phyloP scores from a whole-genome alignment of 1,284 basidiomycete genomes.

The Puccinia hordei region DNA sequence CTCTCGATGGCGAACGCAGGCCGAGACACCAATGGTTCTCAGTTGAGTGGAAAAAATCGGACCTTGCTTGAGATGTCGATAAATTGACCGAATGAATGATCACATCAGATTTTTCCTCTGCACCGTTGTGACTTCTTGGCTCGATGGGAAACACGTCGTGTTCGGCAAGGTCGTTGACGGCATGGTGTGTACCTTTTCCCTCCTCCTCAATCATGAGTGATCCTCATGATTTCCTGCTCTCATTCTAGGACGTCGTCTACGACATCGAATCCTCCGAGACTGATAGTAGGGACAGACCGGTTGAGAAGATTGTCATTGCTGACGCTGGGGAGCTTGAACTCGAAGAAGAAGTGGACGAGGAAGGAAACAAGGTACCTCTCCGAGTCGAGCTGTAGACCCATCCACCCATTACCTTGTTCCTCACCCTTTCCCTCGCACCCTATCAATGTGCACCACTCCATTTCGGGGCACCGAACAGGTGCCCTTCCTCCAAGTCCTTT shows the following conservation, averaged over 20 bases:
- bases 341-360: conserved; percentile 33
- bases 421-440: background rate
- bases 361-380: conserved; percentile 50
- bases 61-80: background rate
- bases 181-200: conserved; percentile 7
- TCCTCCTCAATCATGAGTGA: background rate
- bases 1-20: conserved; percentile 49
- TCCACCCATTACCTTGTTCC: conserved; percentile 14
- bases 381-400: conserved; percentile 43
- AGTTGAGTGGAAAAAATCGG: conserved; percentile 15
- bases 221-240: background rate
- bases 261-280: conserved; percentile 31
- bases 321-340: conserved; percentile 35
- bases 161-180: conserved; percentile 48
- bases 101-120: conserved; percentile 39
- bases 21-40: conserved; percentile 46
- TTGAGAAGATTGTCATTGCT: conserved; percentile 23
- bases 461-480: background rate
- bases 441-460: background rate
- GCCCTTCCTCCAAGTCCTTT: background rate
- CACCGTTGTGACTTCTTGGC: conserved; percentile 46
- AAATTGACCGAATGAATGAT: background rate
- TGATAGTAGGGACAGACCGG: conserved; percentile 21
- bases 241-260: conserved; percentile 40
- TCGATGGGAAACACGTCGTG: conserved; percentile 46